Percentiles rank a stretch among this genome's conserved stretches.
Evolutionary conservation across 768 basidiomycete species (phyloP).

Genomic region (Dioszegia crocea): DNA sequence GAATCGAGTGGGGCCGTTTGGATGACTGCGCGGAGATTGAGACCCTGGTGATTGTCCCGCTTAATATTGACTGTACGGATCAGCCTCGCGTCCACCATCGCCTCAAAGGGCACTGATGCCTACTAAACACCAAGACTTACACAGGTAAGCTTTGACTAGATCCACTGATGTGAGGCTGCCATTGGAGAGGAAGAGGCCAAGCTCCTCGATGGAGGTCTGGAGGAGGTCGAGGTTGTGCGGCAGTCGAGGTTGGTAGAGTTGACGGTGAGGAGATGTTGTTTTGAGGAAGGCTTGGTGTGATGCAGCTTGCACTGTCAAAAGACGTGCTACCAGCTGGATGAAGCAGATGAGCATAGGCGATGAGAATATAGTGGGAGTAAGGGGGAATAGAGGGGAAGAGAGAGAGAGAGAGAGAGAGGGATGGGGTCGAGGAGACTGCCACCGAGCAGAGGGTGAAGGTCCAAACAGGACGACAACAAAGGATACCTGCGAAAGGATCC

Average conservation of each 20-base stretch:
- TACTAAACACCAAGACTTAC: background rate
- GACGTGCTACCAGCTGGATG: too few species aligned
- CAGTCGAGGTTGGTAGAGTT: background rate
- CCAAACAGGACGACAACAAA: too few species aligned
- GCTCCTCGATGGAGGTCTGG: slow-evolving; percentile 24
- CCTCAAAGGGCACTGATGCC: background rate
- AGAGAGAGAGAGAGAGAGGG: too few species aligned
- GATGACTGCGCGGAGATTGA: slow-evolving; percentile 39
- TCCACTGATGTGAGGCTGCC: slow-evolving; percentile 30
- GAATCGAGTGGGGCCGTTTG: slow-evolving; percentile 33
- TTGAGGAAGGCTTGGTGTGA: too few species aligned
- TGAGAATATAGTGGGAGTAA: too few species aligned
- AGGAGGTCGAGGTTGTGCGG: slow-evolving; percentile 2
- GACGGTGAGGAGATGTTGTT: too few species aligned
- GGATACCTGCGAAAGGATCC: too few species aligned
- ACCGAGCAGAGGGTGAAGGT: too few species aligned
- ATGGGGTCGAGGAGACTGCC: too few species aligned
- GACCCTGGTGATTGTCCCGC: slow-evolving; percentile 31
- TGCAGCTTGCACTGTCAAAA: too few species aligned
- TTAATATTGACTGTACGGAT: slow-evolving; percentile 22
- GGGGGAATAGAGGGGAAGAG: too few species aligned
- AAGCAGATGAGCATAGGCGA: too few species aligned
- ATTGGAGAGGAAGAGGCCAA: slow-evolving; percentile 23
- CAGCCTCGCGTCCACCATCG: background rate
- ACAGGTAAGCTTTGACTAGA: slow-evolving; percentile 29